Base-by-base conservation (phyloP, 306 rosid species). In the Cucurbita ficifolia region DNA sequence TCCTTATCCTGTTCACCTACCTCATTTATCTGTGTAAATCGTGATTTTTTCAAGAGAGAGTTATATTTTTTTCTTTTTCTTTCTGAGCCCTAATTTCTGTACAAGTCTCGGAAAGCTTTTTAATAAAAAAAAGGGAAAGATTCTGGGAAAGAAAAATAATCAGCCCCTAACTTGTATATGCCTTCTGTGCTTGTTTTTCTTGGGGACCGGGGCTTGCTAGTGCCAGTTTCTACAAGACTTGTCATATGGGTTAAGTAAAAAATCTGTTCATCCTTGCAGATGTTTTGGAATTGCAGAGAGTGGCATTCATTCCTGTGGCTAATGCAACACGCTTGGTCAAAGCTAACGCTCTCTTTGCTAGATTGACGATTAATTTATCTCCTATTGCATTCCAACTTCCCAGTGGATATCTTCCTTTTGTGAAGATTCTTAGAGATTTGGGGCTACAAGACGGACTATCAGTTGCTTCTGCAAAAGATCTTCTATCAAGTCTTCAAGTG, bases 381-480 rank as follows among this genome's bases (percentile, higher is more conserved):
- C 98, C 98, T 11, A 90, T 93, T 88, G 94, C 97, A 70, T 93
- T 93, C 85, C 97, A 93, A 82, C 97, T 93, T 75, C 97, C 97
- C 49, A 29, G 94, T 10, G 73, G 77, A 72, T 93, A 93, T 84
- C 96, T 90, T 73, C 92, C 98, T 61, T 93, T 83, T 3, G 85
- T 85, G 76, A 93, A 88, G 83, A 85, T 90, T 80, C 92, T 93
- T 61, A 87, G 89, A 81, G 94, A 84, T 80, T 85, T 93, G 83
- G 97, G 96, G 79, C 97, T 93, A 69, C 98, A 93, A 81, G 96
- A 93, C 33, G 58, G 70, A 58, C 82, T 93, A 65, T 87, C 96
- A 76, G 87, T 83, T 84, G 76, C 90, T 75, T 87, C 94, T 76
- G 97, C 98, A 19, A 86, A 82, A 77, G 90, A 85, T 79, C 90